These are phyloP conservation scores for Paecilomyces sp. DNA, from an alignment of 2,329 filamentous ascomycete species.

Conservation along the genomic window DNA sequence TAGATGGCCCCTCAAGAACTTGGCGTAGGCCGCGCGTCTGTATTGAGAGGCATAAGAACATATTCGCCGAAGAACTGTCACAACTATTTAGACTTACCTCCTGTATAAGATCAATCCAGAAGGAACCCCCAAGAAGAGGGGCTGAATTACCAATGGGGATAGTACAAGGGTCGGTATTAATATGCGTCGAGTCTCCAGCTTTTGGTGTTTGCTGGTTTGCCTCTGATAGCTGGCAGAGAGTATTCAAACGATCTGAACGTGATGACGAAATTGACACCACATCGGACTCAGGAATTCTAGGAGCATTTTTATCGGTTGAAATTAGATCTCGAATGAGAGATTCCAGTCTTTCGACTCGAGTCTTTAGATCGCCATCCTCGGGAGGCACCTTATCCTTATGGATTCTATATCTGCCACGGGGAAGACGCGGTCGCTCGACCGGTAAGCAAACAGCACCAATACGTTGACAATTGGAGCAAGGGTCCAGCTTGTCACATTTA, in stretches of 20 bases:
- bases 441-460: constrained; percentile 18
- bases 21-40: background rate
- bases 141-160: background rate
- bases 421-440: constrained; percentile 23
- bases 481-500: constrained; percentile 25
- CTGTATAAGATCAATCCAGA: background rate
- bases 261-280: background rate
- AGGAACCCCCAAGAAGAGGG: background rate
- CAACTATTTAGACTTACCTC: background rate
- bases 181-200: background rate
- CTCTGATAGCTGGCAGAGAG: background rate
- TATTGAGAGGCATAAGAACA: background rate
- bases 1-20: background rate
- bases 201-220: background rate
- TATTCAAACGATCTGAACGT: background rate
- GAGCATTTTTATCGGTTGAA: background rate
- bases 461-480: constrained; percentile 22
- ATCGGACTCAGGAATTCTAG: background rate
- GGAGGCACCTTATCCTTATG: background rate
- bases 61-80: background rate
- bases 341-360: background rate
- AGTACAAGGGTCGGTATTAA: background rate
- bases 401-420: constrained; percentile 20
- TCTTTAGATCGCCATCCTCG: background rate
- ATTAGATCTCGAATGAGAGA: background rate